Base-by-base conservation (phyloP, 768 basidiomycete genomes). In the Hygrophoropsis aurantiaca region DNA sequence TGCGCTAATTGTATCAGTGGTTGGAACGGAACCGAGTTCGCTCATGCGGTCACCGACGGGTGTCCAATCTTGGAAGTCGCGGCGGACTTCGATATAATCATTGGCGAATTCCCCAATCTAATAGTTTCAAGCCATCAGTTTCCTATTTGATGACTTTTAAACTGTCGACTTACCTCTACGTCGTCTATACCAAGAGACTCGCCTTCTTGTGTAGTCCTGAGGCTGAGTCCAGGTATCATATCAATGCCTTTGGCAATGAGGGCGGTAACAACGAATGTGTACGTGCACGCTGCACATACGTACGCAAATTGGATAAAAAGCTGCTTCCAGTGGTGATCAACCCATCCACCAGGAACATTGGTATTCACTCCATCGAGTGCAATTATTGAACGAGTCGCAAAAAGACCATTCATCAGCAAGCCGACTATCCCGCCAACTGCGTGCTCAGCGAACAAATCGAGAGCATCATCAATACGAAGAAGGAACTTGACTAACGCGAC, bases 371-470 rank as follows among this genome's bases (percentile, higher is more conserved):
- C 87, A 58, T 94, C 90, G 49, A 89, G 72, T 11, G 72, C 71
- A 19, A 85, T 82, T 41, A 93, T 73, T 6, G 70, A 68, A 5
- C 68, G 67, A 18, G 85, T 80, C 13, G 85, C 91, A 56, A 94
- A 91, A 56, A 94, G 75, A 13, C 69, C 90, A 47, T 87, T 92
- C 54, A 76, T 53, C 40, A 90, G 60, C 13, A 89, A 74, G 35
- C 90, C 93, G 42, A 89, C 67, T 33, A 90, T 80, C 20, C 91
- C 90, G 6, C 90, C 91, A 33, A 94, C 69, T 30, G 86, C 94
- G 72, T 97, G 94, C 58, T 90, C 84, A 15, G 93, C 92, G 62
- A 92, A 94, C 37, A 94, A 78, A 75, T 97, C 94, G 41, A 97
- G 84, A 0, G 91, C 83, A 59, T 95, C 94, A 61, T 97, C 94